Evolutionary conservation across 1,139 yeast genomes (phyloP), one percentile per base, ranked within the genome.

Genomic region (Nakaseomyces glabratus): DNA sequence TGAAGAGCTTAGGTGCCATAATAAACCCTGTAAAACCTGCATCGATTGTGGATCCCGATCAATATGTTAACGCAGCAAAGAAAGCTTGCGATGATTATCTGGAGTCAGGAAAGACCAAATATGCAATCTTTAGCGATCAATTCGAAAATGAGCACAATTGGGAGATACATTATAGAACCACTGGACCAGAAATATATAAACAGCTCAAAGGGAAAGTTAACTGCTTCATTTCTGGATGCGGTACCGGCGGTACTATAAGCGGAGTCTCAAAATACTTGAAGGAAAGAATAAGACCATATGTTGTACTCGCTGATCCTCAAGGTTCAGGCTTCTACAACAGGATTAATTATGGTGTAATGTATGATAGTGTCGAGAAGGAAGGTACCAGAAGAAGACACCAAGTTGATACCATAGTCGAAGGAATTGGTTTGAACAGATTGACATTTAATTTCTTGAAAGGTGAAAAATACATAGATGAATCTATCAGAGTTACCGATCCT

Each of bases 361-460:
- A 84, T 56, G 95, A 88, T 48, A 46, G 66, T 2, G 88, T 76
- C 12, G 98, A 90, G 57, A 76, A 70, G 46, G 98, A 90, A 60
- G 98, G 98, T 1, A 84, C 93, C 0, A 68, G 97, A 47, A 69
- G 97, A 52, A 68, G 98, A 47, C 97, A 90, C 55, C 98, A 90
- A 58, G 97, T 90, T 1, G 98, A 90, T 57, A 90, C 97, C 0
- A 58, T 88, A 2, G 80, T 90, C 2, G 98, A 90, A 58, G 98
- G 98, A 0, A 81, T 90, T 28, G 98, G 98, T 0, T 62, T 90
- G 38, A 90, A 85, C 51, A 65, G 98, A 44, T 62, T 90, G 23
- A 90, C 98, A 0, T 71, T 71, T 51, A 90, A 90, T 55, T 82
- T 90, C 55, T 62, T 66, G 34, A 73, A 70, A 33, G 97, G 86